Percentiles rank a stretch among this genome's conserved stretches.
phyloP scores from a whole-genome alignment of 805 yeast genomes.

The Clavispora vitiphila region DNA sequence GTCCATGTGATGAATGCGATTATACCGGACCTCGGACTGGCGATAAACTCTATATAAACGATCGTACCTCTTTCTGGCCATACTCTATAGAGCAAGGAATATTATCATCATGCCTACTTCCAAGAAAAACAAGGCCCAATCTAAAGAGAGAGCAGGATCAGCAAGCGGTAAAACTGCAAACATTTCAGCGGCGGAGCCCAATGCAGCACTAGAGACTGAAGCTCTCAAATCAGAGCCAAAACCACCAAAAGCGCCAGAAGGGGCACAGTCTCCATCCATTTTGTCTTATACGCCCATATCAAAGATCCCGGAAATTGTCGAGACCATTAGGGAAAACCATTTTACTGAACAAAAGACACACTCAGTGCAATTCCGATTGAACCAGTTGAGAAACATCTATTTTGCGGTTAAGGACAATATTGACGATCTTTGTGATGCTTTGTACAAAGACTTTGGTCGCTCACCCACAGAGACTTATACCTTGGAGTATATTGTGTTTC shows the following conservation, averaged over 20 bases:
- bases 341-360: slow-evolving; percentile 43
- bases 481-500: slow-evolving; percentile 49
- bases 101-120: too few species aligned
- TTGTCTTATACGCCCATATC: slow-evolving; percentile 42
- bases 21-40: background rate
- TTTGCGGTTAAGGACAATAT: slow-evolving; percentile 56
- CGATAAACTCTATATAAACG: background rate
- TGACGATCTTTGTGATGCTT: slow-evolving; percentile 51
- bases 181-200: too few species aligned
- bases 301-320: slow-evolving; percentile 46
- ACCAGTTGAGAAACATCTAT: slow-evolving; percentile 64
- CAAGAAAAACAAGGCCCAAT: too few species aligned
- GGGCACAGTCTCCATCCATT: background rate
- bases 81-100: background rate
- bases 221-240: background rate
- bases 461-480: slow-evolving; percentile 55
- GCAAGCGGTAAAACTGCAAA: too few species aligned
- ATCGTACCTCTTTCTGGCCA: too few species aligned
- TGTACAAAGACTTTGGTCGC: slow-evolving; percentile 64
- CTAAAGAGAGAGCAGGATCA: too few species aligned
- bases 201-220: background rate
- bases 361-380: slow-evolving; percentile 50
- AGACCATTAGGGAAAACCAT: slow-evolving; percentile 37
- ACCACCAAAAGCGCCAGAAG: background rate
- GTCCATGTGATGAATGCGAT: background rate